Conservation (phyloP, 2,329 filamentous ascomycete genomes). For the Fusarium sp. region DNA sequence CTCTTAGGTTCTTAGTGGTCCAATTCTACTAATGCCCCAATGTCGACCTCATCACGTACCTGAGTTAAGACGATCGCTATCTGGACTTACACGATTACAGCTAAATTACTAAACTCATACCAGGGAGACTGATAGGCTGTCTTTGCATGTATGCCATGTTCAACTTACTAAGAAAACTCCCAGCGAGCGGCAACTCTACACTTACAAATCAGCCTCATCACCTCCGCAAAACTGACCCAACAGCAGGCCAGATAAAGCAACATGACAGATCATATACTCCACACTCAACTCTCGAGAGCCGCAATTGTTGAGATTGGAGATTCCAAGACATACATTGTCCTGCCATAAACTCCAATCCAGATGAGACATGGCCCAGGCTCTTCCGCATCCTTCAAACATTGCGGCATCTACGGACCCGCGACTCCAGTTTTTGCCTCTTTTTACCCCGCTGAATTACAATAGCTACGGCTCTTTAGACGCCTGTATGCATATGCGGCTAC, state of each 20-base stretch:
- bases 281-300: slow-evolving; percentile 30
- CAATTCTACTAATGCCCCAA: too few species aligned
- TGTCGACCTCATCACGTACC: background rate
- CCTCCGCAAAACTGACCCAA: background rate
- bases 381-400: slow-evolving; percentile 7
- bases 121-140: background rate
- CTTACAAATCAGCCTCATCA: slow-evolving; percentile 12
- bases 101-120: background rate
- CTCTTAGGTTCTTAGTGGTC: background rate
- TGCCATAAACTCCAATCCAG: background rate
- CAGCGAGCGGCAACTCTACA: slow-evolving; percentile 10
- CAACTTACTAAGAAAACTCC: background rate
- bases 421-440: slow-evolving; percentile 27
- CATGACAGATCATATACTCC: slow-evolving; percentile 28
- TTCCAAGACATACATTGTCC: background rate
- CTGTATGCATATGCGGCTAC: slow-evolving; percentile 26
- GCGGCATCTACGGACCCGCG: slow-evolving; percentile 33
- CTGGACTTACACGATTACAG: background rate
- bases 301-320: slow-evolving; percentile 40
- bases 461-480: background rate
- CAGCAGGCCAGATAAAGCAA: slow-evolving; percentile 15
- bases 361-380: slow-evolving; percentile 6
- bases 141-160: background rate
- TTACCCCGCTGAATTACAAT: slow-evolving; percentile 36
- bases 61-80: background rate